Base-by-base conservation (phyloP, 2,329 filamentous ascomycete genomes). In the Aureobasidium pullulans region DNA sequence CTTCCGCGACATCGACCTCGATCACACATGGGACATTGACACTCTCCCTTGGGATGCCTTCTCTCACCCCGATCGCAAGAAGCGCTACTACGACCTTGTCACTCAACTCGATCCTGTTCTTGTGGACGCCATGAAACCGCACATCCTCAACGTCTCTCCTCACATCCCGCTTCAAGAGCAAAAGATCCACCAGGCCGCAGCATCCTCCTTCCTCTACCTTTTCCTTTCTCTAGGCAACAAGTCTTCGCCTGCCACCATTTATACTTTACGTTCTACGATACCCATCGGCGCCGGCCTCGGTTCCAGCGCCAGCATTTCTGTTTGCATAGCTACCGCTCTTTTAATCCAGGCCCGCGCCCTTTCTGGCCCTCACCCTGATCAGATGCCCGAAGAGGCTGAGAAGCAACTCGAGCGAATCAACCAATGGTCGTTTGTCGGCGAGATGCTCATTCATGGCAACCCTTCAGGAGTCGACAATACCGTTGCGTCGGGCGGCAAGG, bases 391-490 rank as follows among this genome's bases (percentile, higher is more conserved):
- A 58, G 94, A 99, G 75, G 90, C 90, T n/a, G 85, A 89, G 61
- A 75, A 91, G 44, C 93, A 99, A 71, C 82, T 97, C 32, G 92
- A 97, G 76, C 85, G 93, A 64, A 96, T 99, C 75, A 99, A 99
- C 73, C 84, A 89, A 62, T 99, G 95, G 94, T 92, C 94, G 0
- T 97, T 96, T 73, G 94, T 99, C 0, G 88, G 88, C 28, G 94
- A 99, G 73, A 88, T 97, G 84, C 94, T 91, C 74, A 96, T 97
- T 63, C 94, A 99, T 70, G 94, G 93, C 39, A 97, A 96, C 69
- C 94, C 94, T 0, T 96, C 90, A 0, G 94, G 94, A 0, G 90
- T 99, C 44, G 94, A 99, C 75, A 99, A 99, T 73, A 99, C 94
- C 2, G 93, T 99, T 31, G 83, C 93, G 11, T 89, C 92, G 11